A percentile compares a stretch with the other conserved stretches of the same genome.
Evolutionary conservation across 1,139 yeast genomes (phyloP).

Genomic region (Casaregolazyma suthepensis): DNA sequence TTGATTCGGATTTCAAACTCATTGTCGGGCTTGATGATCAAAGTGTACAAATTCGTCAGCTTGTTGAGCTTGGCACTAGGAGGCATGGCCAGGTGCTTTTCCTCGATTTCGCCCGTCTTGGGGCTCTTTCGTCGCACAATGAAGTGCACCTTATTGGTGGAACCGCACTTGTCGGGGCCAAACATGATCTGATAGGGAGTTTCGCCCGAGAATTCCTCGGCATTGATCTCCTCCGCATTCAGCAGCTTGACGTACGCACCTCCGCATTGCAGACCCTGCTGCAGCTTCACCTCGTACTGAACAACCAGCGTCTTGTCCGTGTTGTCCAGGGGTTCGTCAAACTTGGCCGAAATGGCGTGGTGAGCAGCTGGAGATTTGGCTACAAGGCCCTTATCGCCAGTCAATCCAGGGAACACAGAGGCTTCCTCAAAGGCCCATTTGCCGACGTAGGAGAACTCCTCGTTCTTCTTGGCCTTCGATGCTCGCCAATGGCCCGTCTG

Average conservation of each 20-base stretch:
- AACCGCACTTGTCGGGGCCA: constrained; percentile 91
- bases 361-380: constrained; percentile 69
- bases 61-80: constrained; percentile 59
- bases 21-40: constrained; percentile 58
- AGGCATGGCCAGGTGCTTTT: constrained; percentile 60
- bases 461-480: constrained; percentile 52
- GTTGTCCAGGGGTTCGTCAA: constrained; percentile 51
- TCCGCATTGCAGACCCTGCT: constrained; percentile 72
- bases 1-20: constrained; percentile 75
- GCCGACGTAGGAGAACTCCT: constrained; percentile 56
- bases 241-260: constrained; percentile 83
- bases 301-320: constrained; percentile 62
- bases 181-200: constrained; percentile 84
- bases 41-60: constrained; percentile 62
- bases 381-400: constrained; percentile 66
- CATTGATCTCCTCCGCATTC: constrained; percentile 37
- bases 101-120: constrained; percentile 51
- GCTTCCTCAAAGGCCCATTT: constrained; percentile 69
- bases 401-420: constrained; percentile 48
- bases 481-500: constrained; percentile 54
- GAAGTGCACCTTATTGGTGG: constrained; percentile 71
- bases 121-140: constrained; percentile 59
- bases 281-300: constrained; percentile 84
- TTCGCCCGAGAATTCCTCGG: constrained; percentile 47
- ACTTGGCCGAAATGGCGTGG: constrained; percentile 65